These are phyloP conservation scores for Lichtheimia ornata DNA, from an alignment of 371 early-diverging fungal species.

Conservation along the genomic window DNA sequence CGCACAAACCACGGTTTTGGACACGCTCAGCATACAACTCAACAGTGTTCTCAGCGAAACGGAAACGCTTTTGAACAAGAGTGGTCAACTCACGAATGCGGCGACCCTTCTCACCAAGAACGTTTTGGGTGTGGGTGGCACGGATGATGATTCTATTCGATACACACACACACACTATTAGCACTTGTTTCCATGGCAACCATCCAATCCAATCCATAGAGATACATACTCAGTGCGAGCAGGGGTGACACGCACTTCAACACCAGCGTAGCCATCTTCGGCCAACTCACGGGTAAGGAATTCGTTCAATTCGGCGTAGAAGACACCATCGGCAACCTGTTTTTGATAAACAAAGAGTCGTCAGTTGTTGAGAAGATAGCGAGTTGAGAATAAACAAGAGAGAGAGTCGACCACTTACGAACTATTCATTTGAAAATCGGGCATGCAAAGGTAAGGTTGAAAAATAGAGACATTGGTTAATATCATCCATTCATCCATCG, in stretches of 20 bases:
- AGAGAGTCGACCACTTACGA: slow-evolving; percentile 43
- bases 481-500: slow-evolving; percentile 12
- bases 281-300: slow-evolving; percentile 95
- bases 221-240: slow-evolving; percentile 88
- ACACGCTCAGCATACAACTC: slow-evolving; percentile 99
- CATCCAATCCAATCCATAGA: too few species aligned
- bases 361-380: background rate
- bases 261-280: slow-evolving; percentile 93
- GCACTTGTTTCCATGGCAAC: too few species aligned
- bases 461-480: background rate
- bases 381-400: background rate
- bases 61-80: slow-evolving; percentile 98
- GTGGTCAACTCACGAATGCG: slow-evolving; percentile 98
- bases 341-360: background rate
- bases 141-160: slow-evolving; percentile 94
- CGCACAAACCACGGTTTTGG: slow-evolving; percentile 97
- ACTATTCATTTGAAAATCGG: slow-evolving; percentile 24
- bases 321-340: slow-evolving; percentile 95
- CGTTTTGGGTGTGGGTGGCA: slow-evolving; percentile 97
- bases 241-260: slow-evolving; percentile 98
- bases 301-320: slow-evolving; percentile 99
- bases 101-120: slow-evolving; percentile 98
- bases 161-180: too few species aligned
- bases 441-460: background rate
- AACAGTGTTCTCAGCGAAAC: slow-evolving; percentile 96